Conservation (phyloP, 1,139 yeast species). For the Yamadazyma dendronema region DNA sequence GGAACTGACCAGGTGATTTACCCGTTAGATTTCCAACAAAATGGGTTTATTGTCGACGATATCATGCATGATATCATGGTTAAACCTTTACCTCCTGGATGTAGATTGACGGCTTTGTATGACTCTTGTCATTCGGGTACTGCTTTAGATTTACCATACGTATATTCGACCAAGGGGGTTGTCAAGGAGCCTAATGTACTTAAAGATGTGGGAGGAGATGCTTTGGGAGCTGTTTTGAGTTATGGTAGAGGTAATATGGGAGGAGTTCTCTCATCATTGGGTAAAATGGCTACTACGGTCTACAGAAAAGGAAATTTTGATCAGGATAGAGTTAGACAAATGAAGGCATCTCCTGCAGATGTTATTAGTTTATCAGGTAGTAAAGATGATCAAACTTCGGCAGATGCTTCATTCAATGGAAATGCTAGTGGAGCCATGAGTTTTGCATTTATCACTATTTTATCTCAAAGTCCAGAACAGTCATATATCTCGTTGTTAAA, state of each 20-base stretch:
- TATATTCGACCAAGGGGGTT: constrained; percentile 87
- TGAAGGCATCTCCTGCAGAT: constrained; percentile 85
- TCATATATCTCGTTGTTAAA: constrained; percentile 75
- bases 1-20: constrained; percentile 89
- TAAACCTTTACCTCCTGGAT: constrained; percentile 73
- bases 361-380: constrained; percentile 86
- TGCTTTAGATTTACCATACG: constrained; percentile 83
- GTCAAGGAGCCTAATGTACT: constrained; percentile 85
- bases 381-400: constrained; percentile 78
- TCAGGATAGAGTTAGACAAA: constrained; percentile 33
- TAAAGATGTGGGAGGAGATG: constrained; percentile 81
- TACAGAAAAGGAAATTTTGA: constrained; percentile 26
- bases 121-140: constrained; percentile 97
- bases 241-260: constrained; percentile 71
- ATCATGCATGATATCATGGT: constrained; percentile 83
- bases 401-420: constrained; percentile 81
- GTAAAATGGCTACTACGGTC: constrained; percentile 50
- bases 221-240: constrained; percentile 66
- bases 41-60: constrained; percentile 81
- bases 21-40: constrained; percentile 79
- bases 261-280: constrained; percentile 45
- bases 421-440: constrained; percentile 92
- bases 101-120: constrained; percentile 81
- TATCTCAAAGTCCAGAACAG: constrained; percentile 68
- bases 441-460: constrained; percentile 76